Conservation (phyloP, 2,329 filamentous ascomycete species). For the Leptoxyphium fumago region DNA sequence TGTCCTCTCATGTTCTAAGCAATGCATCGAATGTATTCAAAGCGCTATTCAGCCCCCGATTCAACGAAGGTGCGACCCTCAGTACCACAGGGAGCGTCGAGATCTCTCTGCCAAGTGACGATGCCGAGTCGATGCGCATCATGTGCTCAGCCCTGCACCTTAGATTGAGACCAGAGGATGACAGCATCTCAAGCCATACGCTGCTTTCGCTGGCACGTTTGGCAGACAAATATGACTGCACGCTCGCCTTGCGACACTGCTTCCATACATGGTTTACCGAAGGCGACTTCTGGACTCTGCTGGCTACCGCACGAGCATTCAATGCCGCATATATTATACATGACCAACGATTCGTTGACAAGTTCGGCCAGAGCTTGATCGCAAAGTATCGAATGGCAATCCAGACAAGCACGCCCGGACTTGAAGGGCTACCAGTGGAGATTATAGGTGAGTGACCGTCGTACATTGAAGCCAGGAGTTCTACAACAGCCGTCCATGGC, state of each 20-base stretch:
- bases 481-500: too few species aligned
- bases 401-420: background rate
- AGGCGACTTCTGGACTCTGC: background rate
- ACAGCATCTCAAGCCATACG: slow-evolving; percentile 3
- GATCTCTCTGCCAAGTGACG: background rate
- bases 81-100: background rate
- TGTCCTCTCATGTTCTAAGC: background rate
- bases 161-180: background rate
- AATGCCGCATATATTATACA: background rate
- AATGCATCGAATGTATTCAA: background rate
- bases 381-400: slow-evolving; percentile 1
- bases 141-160: slow-evolving; percentile 1
- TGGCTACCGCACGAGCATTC: background rate
- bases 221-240: slow-evolving; percentile 2
- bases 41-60: background rate
- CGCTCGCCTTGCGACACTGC: background rate
- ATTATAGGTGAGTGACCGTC: background rate
- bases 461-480: too few species aligned
- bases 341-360: background rate
- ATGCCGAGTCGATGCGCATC: background rate
- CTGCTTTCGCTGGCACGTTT: background rate
- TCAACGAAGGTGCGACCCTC: background rate
- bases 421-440: background rate
- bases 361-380: background rate
- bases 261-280: background rate